These are phyloP conservation scores for Penicillium arizonense DNA, from an alignment of 495 filamentous ascomycete species.

Conservation along the genomic window DNA sequence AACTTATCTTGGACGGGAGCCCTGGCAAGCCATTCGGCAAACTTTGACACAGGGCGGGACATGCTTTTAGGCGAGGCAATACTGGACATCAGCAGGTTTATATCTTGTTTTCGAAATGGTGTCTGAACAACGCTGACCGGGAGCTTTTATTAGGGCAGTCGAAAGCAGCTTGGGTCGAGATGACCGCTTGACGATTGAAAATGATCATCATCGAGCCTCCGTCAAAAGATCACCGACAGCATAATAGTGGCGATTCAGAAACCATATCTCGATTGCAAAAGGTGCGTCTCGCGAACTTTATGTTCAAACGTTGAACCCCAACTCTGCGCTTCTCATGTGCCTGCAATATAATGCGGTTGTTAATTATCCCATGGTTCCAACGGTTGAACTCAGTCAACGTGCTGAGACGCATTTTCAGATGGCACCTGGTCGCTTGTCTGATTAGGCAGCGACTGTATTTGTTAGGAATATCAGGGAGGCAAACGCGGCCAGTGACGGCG, in stretches of 20 bases:
- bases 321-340: not conserved
- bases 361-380: not conserved
- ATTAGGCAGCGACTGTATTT: not conserved
- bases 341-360: not conserved
- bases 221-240: not conserved
- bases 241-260: too few species aligned
- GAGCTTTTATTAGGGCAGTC: not conserved
- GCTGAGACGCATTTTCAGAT: not conserved
- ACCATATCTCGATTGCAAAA: not conserved
- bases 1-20: not conserved
- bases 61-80: not conserved
- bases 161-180: not conserved
- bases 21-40: not conserved
- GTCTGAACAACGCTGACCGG: not conserved
- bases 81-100: not conserved
- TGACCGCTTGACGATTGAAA: not conserved
- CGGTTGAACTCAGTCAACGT: not conserved
- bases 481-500: not conserved
- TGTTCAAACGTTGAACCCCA: not conserved
- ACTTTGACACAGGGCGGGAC: not conserved
- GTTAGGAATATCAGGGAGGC: not conserved
- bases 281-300: not conserved
- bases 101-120: not conserved
- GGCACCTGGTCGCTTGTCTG: not conserved
- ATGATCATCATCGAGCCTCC: not conserved